A percentile compares a stretch with the other conserved stretches of the same genome.
Evolutionary conservation across 306 rosid genomes (phyloP).

Genomic region (Hylodesmum podocarpum): DNA sequence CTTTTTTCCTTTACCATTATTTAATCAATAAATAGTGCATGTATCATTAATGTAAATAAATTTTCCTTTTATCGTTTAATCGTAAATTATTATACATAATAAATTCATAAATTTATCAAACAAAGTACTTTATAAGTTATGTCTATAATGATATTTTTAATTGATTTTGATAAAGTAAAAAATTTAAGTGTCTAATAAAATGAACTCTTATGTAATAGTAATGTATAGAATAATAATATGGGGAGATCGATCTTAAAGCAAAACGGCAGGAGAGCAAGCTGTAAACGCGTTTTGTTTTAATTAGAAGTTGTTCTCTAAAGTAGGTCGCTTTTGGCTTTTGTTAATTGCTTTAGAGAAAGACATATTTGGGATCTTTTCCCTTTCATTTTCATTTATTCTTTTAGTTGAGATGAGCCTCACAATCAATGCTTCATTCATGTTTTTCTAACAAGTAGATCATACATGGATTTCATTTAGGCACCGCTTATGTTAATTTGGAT

Average conservation of each 20-base stretch:
- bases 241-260: constrained; percentile 12
- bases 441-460: not conserved
- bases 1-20: constrained; percentile 12
- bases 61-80: too few relatives aligned
- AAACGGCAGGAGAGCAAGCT: constrained; percentile 35
- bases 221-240: not conserved
- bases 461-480: not conserved
- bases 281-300: constrained; percentile 53
- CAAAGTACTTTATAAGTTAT: too few relatives aligned
- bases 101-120: too few relatives aligned
- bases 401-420: not conserved
- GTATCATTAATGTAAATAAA: too few relatives aligned
- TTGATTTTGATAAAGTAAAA: too few relatives aligned
- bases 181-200: too few relatives aligned
- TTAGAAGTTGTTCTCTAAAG: constrained; percentile 5
- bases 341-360: constrained; percentile 37
- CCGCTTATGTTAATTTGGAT: too few relatives aligned
- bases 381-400: not conserved
- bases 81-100: too few relatives aligned
- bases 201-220: too few relatives aligned
- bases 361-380: constrained; percentile 9
- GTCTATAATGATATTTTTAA: too few relatives aligned
- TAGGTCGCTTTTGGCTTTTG: constrained; percentile 40
- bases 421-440: constrained; percentile 6
- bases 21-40: too few relatives aligned